Conservation (phyloP, 1,284 basidiomycete species). For the Trichosporon coremiiforme region DNA sequence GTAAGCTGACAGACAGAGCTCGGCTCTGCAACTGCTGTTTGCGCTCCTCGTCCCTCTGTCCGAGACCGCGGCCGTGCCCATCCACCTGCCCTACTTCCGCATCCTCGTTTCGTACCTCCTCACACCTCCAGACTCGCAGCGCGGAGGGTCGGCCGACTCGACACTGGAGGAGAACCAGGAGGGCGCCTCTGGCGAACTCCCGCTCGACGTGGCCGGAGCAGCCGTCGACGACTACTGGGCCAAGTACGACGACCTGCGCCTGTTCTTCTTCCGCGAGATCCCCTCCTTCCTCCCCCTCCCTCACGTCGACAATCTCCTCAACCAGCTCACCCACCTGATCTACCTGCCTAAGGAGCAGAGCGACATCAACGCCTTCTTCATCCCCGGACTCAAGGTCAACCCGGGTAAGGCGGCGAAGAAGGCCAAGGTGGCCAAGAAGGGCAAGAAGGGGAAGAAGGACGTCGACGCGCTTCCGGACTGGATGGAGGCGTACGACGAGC, state of each 20-base stretch:
- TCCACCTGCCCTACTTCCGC: slow-evolving; percentile 49
- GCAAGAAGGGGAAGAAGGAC: slow-evolving; percentile 37
- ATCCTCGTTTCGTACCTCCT: slow-evolving; percentile 48
- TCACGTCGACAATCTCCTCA: slow-evolving; percentile 67
- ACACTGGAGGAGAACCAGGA: slow-evolving; percentile 37
- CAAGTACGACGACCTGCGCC: slow-evolving; percentile 73
- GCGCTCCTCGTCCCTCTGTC: slow-evolving; percentile 78
- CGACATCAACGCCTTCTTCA: slow-evolving; percentile 85
- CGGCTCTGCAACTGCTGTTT: slow-evolving; percentile 75
- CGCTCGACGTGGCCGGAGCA: slow-evolving; percentile 63
- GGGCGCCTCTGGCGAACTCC: slow-evolving; percentile 61
- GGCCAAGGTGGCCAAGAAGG: slow-evolving; percentile 56
- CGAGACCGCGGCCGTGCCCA: slow-evolving; percentile 60
- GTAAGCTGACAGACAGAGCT: slow-evolving; percentile 60
- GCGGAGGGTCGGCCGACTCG: slow-evolving; percentile 36
- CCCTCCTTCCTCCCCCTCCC: slow-evolving; percentile 53
- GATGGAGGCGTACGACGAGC: slow-evolving; percentile 55
- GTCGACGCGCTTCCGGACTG: slow-evolving; percentile 52
- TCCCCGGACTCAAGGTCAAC: slow-evolving; percentile 68
- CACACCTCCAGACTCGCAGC: slow-evolving; percentile 43
- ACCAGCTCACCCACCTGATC: slow-evolving; percentile 72
- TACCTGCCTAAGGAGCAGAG: slow-evolving; percentile 76
- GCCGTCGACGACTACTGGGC: slow-evolving; percentile 56
- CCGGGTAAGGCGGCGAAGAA: slow-evolving; percentile 38
- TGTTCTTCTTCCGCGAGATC: slow-evolving; percentile 87